Evolutionary conservation across 129 eudicot species (phyloP), one percentile per base, ranked within the genome.

Genomic region (Flaveria trinervia): DNA sequence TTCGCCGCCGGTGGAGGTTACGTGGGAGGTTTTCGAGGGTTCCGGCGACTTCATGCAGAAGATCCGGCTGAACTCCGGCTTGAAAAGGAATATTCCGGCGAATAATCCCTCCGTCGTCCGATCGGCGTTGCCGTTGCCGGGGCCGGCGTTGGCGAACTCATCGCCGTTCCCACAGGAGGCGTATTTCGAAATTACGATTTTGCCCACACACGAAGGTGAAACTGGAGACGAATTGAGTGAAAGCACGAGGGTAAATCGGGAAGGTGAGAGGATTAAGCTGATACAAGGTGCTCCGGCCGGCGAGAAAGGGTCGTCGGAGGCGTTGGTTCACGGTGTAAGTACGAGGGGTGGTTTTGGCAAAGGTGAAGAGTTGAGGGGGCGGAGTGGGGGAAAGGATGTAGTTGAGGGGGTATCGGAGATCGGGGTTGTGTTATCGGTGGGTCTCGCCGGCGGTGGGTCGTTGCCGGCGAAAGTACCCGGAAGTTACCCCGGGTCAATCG

Each of bases 91-190:
- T 18, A 26, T 45, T 44, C 49, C 67, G 5, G 67, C 72, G 9
- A 23, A 46, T 11, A 2, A 60, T 49, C 15, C 79, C 6, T 86
- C 97, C 4, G 86, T 85, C 7, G 62, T 95, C 14, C 85, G 84
- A 64, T 83, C 96, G 1, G 92, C 83, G 52, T 68, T 95, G 76
- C 99, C 99, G 17, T 82, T 95, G 36, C 99, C 99, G 0, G 99
- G 99, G 2, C 99, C 99, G 30, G 81, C 80, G 60, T 77, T 92
- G 56, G 93, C 83, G 55, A 83, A 77, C 66, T 81, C 86, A 2
- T 79, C 90, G 1, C 84, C 93, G 44, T 95, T 95, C 52, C 99
- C 99, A 0, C 96, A 89, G 73, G 99, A 95, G 55, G 94, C 99
- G 10, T 94, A 89, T 76, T 91, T 94, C 30, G 98, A 94, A 75